Evolutionary conservation across 805 yeast genomes (phyloP).

Genomic region (Candida methanosorbosa): DNA sequence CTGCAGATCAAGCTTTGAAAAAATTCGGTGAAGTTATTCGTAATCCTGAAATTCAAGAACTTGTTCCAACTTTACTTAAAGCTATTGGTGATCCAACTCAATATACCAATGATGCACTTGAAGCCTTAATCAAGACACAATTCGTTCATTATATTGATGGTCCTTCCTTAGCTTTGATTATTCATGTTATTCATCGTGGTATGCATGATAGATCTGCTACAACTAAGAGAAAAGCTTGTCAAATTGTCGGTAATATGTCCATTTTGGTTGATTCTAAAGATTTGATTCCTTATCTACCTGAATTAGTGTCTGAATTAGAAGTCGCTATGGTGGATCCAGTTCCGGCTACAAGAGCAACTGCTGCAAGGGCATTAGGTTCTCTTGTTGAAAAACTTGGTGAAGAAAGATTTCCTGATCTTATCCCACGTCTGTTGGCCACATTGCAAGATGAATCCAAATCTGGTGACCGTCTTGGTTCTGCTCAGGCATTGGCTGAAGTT

Average conservation of each 20-base stretch:
- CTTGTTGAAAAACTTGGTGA: slow-evolving; percentile 95
- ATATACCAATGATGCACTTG: slow-evolving; percentile 80
- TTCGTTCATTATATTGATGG: slow-evolving; percentile 98
- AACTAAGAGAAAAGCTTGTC: slow-evolving; percentile 89
- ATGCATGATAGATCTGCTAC: slow-evolving; percentile 90
- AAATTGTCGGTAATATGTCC: slow-evolving; percentile 98
- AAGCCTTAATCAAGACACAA: slow-evolving; percentile 78
- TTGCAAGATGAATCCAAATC: slow-evolving; percentile 68
- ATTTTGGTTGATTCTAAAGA: slow-evolving; percentile 87
- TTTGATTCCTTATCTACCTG: slow-evolving; percentile 71
- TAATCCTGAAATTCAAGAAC: slow-evolving; percentile 91
- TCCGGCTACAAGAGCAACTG: slow-evolving; percentile 93
- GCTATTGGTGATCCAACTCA: slow-evolving; percentile 97
- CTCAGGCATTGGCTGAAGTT: slow-evolving; percentile 94
- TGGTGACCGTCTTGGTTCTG: slow-evolving; percentile 94
- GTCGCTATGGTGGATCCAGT: slow-evolving; percentile 98
- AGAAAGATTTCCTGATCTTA: slow-evolving; percentile 86
- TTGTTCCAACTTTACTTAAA: slow-evolving; percentile 78
- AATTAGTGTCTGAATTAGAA: slow-evolving; percentile 75
- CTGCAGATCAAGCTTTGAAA: slow-evolving; percentile 84
- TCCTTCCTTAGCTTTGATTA: slow-evolving; percentile 90
- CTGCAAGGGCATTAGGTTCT: slow-evolving; percentile 94
- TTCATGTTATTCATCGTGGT: slow-evolving; percentile 93
- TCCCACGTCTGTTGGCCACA: slow-evolving; percentile 69
- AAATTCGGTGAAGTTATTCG: slow-evolving; percentile 95